Percentiles rank a stretch among this genome's conserved stretches.
These are phyloP conservation scores for Puccinia hordei DNA, from an alignment of 1,284 basidiomycete species.

Conservation along the genomic window DNA sequence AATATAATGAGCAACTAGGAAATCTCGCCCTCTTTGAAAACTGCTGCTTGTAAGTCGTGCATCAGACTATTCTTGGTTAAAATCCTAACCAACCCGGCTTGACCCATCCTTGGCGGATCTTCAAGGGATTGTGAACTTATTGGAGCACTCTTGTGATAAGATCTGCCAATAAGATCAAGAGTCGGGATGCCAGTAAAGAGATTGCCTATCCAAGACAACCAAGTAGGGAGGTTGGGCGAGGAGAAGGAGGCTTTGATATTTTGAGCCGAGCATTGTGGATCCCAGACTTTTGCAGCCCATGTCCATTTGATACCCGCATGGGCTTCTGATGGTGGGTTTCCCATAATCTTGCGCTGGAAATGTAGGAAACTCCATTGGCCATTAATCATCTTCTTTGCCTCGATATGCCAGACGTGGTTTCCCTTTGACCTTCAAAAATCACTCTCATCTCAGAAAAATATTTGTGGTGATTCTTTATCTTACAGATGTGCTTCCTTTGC, in stretches of 20 bases:
- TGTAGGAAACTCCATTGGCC: slow-evolving; percentile 87
- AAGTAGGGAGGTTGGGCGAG: slow-evolving; percentile 77
- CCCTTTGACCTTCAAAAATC: slow-evolving; percentile 71
- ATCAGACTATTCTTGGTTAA: slow-evolving; percentile 1
- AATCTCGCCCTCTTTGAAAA: neutral
- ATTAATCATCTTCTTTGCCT: slow-evolving; percentile 78
- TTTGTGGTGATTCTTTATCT: neutral
- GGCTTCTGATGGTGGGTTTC: slow-evolving; percentile 75
- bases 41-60: neutral
- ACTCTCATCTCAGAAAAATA: neutral
- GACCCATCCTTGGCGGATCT: neutral
- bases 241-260: slow-evolving; percentile 73
- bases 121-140: slow-evolving; percentile 11
- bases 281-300: slow-evolving; percentile 94
- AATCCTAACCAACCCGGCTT: neutral
- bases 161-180: slow-evolving; percentile 6
- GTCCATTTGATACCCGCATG: slow-evolving; percentile 74
- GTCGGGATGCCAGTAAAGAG: slow-evolving; percentile 16
- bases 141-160: slow-evolving; percentile 1
- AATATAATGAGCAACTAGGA: no score
- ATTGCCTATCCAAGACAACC: slow-evolving; percentile 85
- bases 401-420: slow-evolving; percentile 99
- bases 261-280: slow-evolving; percentile 70
- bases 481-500: slow-evolving; percentile 67
- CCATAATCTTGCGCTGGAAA: slow-evolving; percentile 82